Percentiles rank a stretch among this genome's conserved stretches.
phyloP scores from a whole-genome alignment of 495 filamentous ascomycete genomes.

The Neurospora pannonica region DNA sequence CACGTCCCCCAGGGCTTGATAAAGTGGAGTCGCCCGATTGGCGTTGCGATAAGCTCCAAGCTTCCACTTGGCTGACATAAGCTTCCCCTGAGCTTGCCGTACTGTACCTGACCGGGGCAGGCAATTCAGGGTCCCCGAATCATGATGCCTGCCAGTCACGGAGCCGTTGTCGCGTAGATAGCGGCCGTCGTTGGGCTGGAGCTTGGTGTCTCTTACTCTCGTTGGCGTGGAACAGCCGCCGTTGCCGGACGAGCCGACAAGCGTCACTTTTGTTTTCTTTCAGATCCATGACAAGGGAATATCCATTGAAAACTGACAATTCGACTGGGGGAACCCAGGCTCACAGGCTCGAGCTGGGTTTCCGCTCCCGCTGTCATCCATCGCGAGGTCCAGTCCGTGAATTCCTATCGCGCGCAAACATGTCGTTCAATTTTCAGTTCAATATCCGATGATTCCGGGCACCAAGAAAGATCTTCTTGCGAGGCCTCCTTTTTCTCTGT shows the following conservation, averaged over 20 bases:
- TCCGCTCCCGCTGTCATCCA: background rate
- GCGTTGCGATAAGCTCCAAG: background rate
- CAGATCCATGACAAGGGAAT: background rate
- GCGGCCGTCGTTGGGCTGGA: background rate
- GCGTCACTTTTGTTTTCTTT: background rate
- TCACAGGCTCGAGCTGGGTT: background rate
- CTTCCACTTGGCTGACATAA: background rate
- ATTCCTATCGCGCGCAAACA: background rate
- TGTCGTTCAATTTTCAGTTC: background rate
- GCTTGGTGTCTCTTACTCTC: too few relatives aligned
- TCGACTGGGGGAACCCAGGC: background rate
- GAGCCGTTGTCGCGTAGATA: background rate
- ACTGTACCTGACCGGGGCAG: background rate
- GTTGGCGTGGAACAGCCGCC: background rate
- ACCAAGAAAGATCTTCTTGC: background rate
- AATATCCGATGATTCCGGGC: background rate
- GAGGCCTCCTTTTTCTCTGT: background rate
- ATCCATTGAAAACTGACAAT: background rate
- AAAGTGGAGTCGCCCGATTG: background rate
- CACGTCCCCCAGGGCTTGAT: background rate
- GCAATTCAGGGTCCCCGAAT: background rate
- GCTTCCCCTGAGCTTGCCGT: background rate
- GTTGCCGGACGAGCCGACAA: background rate
- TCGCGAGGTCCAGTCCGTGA: background rate
- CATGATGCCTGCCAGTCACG: background rate